Evolutionary conservation across 2,329 filamentous ascomycete genomes (phyloP), one percentile per base, ranked within the genome.

Genomic region (Dothideomycetes sp.): DNA sequence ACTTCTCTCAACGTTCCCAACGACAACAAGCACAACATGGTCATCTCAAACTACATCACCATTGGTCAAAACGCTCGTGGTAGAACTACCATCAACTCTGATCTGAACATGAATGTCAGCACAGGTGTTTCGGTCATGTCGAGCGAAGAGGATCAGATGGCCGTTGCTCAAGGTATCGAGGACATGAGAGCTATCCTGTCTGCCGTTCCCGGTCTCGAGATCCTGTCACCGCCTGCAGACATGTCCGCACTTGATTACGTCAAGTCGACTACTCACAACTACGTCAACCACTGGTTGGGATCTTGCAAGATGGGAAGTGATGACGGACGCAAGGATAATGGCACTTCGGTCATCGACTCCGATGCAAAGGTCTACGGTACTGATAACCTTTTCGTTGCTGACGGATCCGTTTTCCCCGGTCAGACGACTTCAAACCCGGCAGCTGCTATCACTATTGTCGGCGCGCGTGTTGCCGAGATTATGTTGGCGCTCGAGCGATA

Each of bases 371-470:
- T 46, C 17, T 46, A 43, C 7, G 44, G 44, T 16, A 46, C 39
- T 5, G 44, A 46, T 18, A 46, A 46, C 32, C 13, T 46, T 9
- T 46, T 46, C 24, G 36, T 46, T 12, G 44, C 41, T 16, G 44
- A 46, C 17, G 44, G 44, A 2, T 43, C 40, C 17, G 34, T 46
- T 18, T 35, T 43, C 28, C 44, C 44, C 27, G 44, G 40, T 3
- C 40, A 38, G 23, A 44, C 41, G 1, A 44, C 45, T 3, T 40
- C 41, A 8, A 47, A 47, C 28, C 81, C 80, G 2, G 73, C 75
- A 33, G 71, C 76, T 1, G 71, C 76, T 27, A 74, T 82, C 49
- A 76, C 82, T 55, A 67, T 77, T 24, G 76, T 71, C 13, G 73
- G 78, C 13, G 80, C 83, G 64, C 69, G 70, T 29, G 77, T 77